Conservation (phyloP, 2,329 filamentous ascomycete genomes). For the Eutypa lata region DNA sequence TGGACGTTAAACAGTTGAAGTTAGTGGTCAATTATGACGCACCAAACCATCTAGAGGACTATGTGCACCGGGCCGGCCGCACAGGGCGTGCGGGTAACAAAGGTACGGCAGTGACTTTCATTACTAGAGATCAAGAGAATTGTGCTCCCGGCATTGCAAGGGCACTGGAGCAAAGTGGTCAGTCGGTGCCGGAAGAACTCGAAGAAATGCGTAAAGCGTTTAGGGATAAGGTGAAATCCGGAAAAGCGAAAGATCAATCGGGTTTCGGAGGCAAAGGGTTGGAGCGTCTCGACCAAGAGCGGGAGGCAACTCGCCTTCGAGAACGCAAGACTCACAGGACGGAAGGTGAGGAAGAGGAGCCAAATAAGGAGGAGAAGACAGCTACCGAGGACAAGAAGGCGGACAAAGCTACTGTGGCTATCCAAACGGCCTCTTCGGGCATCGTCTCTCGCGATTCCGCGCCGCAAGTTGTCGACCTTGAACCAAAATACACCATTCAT, state of each 20-base stretch:
- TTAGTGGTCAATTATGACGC: constrained; percentile 95
- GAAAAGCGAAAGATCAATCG: constrained; percentile 83
- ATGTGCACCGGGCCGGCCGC: constrained; percentile 89
- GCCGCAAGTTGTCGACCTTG: constrained; percentile 38
- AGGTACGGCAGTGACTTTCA: constrained; percentile 90
- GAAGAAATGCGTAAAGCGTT: constrained; percentile 69
- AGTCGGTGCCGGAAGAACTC: constrained; percentile 71
- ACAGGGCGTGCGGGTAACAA: constrained; percentile 93
- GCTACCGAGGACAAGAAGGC: constrained; percentile 67
- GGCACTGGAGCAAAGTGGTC: constrained; percentile 87
- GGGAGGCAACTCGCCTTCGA: constrained; percentile 79
- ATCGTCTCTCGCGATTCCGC: constrained; percentile 51
- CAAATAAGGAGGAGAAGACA: constrained; percentile 66
- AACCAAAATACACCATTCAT: constrained; percentile 68
- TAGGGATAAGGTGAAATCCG: constrained; percentile 85
- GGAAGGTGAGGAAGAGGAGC: constrained; percentile 79
- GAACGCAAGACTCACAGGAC: constrained; percentile 89
- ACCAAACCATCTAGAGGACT: constrained; percentile 93
- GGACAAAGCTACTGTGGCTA: constrained; percentile 63
- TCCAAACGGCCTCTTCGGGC: constrained; percentile 59
- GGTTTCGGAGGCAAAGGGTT: constrained; percentile 95
- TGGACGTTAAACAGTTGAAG: constrained; percentile 95
- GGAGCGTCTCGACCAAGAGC: constrained; percentile 85
- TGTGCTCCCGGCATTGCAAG: constrained; percentile 86
- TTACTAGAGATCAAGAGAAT: constrained; percentile 88